Evolutionary conservation across 768 basidiomycete species (phyloP), one percentile per base, ranked within the genome.

Genomic region (Astraeus odoratus): DNA sequence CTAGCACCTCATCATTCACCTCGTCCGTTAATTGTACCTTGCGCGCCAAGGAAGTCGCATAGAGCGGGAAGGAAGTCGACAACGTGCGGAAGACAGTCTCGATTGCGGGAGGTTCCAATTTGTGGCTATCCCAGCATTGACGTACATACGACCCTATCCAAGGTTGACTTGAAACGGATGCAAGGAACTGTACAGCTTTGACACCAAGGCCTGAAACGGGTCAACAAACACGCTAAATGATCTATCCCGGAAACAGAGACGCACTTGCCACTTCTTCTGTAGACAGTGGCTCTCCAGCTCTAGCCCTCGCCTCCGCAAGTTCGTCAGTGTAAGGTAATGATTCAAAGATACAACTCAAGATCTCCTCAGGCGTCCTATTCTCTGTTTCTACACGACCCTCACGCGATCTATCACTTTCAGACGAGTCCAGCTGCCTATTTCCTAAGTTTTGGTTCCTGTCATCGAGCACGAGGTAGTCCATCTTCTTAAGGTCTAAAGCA

Each of bases 401-500:
- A 8, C 47, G 37, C 8, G 31, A 18, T 31, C 16, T 18, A 15
- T 46, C 44, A 9, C 42, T 48, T 8, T 43, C 16, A 16, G 34
- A 20, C 1, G 43, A 10, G 18, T 39, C 31, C 0, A 22, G 36
- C 12, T 50, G 33, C 46, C 46, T 61, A 60, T 39, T 45, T 52
- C 50, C 15, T n/a, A 7, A 13, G n/a, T 20, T 8, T 51, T 55
- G 51, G 60, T 63, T 57, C 36, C 96, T 71, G 61, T 99, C 96
- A 58, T 99, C 96, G 7, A 97, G 68, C 4, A 85, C 92, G 10
- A 97, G 76, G 59, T 98, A 99, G 56, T 99, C 96, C 74, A 80
- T 96, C 69, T 94, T 96, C 72, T 99, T 99, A 54, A 99, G 65
- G 53, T 95, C 91, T 43, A 99, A 69, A 18, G 86, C 75, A 6